Conservation (phyloP, 2,329 filamentous ascomycete species). For the Bipolaris cookei region DNA sequence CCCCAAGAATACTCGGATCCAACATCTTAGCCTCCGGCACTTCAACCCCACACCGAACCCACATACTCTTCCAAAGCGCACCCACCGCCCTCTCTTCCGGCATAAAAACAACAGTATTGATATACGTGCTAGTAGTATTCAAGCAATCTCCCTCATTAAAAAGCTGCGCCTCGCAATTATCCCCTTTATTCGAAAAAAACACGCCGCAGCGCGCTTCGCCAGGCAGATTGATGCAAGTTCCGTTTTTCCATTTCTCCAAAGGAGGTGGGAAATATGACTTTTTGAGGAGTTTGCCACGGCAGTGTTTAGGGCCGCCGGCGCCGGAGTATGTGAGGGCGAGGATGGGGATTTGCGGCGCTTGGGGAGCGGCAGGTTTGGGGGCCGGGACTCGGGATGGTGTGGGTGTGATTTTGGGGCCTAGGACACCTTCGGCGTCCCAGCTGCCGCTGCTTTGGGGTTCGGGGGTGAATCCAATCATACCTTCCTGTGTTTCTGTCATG, state of each 20-base stretch:
- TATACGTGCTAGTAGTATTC: constrained; percentile 37
- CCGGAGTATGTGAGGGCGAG: constrained; percentile 43
- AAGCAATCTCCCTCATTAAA: constrained; percentile 40
- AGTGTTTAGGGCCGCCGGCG: constrained; percentile 45
- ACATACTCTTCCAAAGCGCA: constrained; percentile 46
- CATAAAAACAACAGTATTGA: constrained; percentile 47
- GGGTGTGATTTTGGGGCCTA: constrained; percentile 28
- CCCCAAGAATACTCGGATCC: constrained; percentile 39
- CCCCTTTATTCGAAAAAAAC: constrained; percentile 43
- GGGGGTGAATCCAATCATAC: constrained; percentile 33
- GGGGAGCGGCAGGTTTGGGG: constrained; percentile 9
- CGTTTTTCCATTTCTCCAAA: constrained; percentile 35
- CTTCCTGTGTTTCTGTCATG: constrained; percentile 29
- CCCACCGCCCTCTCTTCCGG: constrained; percentile 44
- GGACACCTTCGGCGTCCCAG: constrained; percentile 32
- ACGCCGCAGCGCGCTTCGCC: constrained; percentile 43
- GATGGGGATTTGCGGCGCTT: constrained; percentile 32
- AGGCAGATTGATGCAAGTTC: constrained; percentile 43
- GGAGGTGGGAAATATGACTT: constrained; percentile 35
- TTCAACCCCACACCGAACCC: constrained; percentile 41
- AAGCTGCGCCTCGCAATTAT: constrained; percentile 45
- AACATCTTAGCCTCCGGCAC: constrained; percentile 38
- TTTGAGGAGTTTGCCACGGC: constrained; percentile 40
- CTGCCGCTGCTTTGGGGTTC: constrained; percentile 23
- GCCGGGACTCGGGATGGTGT: constrained; percentile 12